Evolutionary conservation across 352 stramenopile species (phyloP).

Genomic region (Phytopythium ostracodes): DNA sequence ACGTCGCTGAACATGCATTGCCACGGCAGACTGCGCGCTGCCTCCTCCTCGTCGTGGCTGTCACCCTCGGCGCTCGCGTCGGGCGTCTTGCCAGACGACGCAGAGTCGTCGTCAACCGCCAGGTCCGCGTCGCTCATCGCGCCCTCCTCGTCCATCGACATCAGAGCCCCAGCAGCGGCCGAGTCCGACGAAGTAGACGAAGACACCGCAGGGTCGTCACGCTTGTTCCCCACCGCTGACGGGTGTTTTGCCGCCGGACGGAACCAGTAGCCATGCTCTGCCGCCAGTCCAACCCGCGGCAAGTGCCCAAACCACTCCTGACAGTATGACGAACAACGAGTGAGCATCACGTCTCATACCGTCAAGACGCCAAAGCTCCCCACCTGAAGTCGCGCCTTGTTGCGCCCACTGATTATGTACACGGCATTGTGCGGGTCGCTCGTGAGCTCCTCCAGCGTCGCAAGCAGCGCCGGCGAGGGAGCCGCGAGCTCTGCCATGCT

Average conservation of each 20-base stretch:
- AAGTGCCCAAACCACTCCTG: slow-evolving; percentile 85
- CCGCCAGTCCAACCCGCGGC: slow-evolving; percentile 65
- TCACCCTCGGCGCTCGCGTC: slow-evolving; percentile 5
- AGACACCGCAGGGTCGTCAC: background rate
- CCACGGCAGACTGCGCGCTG: slow-evolving; percentile 47
- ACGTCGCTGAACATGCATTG: slow-evolving; percentile 83
- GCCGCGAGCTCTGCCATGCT: slow-evolving; percentile 70
- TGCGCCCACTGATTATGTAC: slow-evolving; percentile 82
- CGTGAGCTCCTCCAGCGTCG: slow-evolving; percentile 65
- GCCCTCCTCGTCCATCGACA: slow-evolving; percentile 9
- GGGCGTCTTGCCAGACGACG: slow-evolving; percentile 6
- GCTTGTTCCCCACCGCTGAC: slow-evolving; percentile 12
- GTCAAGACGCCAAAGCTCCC: background rate
- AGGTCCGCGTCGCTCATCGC: slow-evolving; percentile 5
- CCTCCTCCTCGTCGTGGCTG: slow-evolving; percentile 8
- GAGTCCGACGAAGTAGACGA: slow-evolving; percentile 3
- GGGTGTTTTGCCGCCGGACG: slow-evolving; percentile 59
- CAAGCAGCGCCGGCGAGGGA: slow-evolving; percentile 46
- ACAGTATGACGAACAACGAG: background rate
- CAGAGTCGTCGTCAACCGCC: slow-evolving; percentile 8
- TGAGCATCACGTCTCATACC: background rate
- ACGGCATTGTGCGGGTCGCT: slow-evolving; percentile 75
- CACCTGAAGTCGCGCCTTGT: slow-evolving; percentile 65
- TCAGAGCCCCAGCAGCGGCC: background rate
- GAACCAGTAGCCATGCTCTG: slow-evolving; percentile 82